Conservation (phyloP, 164 flowering plant species). For the Pachysandra terminalis region DNA sequence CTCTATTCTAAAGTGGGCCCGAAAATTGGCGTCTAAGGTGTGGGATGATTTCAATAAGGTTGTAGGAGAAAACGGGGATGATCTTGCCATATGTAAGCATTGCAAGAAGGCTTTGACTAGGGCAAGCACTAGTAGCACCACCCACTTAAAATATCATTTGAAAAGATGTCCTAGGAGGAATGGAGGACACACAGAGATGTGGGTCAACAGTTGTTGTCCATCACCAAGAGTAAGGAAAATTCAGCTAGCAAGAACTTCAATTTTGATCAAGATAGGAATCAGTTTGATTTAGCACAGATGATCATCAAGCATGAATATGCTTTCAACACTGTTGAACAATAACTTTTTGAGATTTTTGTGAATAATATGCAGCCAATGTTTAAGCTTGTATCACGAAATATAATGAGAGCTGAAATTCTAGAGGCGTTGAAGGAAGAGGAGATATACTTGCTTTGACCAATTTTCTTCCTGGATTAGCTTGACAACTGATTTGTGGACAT, state of each 20-base stretch:
- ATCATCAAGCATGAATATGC: neutral
- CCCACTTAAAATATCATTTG: neutral
- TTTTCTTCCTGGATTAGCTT: neutral
- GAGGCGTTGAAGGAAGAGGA: neutral
- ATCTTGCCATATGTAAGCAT: neutral
- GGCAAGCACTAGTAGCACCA: neutral
- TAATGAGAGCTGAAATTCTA: neutral
- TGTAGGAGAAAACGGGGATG: neutral
- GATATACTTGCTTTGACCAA: neutral
- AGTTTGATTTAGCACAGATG: neutral
- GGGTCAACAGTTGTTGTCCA: neutral
- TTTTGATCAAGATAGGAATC: neutral
- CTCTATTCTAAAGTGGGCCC: no score
- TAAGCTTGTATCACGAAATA: neutral
- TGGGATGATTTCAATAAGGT: neutral
- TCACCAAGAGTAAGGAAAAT: neutral
- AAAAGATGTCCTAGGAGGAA: neutral
- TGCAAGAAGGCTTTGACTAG: neutral
- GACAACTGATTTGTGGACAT: conserved; percentile 2
- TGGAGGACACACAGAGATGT: neutral
- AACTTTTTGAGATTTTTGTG: neutral
- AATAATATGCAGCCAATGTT: neutral
- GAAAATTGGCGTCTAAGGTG: neutral
- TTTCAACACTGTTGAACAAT: conserved; percentile 3
- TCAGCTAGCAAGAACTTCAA: neutral